Evolutionary conservation across 2,329 filamentous ascomycete species (phyloP).

Genomic region (Pseudogymnoascus destructans): DNA sequence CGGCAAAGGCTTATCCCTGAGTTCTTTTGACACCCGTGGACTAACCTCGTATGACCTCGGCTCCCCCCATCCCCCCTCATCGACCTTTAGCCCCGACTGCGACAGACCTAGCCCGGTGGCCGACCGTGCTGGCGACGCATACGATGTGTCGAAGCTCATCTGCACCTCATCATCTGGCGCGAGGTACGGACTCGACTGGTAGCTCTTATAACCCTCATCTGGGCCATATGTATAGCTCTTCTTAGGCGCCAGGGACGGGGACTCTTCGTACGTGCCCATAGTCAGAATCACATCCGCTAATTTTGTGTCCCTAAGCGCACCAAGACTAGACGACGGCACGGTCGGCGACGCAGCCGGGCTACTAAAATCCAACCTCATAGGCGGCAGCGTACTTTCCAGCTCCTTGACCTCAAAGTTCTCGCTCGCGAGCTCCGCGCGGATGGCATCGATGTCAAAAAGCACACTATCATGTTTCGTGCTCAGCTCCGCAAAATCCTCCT

Average conservation of each 20-base stretch:
- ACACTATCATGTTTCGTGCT: constrained; percentile 35
- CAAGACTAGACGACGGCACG: constrained; percentile 13
- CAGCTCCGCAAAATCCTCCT: constrained; percentile 20
- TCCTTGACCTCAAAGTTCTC: constrained; percentile 53
- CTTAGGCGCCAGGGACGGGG: neutral
- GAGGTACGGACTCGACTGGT: constrained; percentile 12
- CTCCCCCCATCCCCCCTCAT: neutral
- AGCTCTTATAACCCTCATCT: constrained; percentile 8
- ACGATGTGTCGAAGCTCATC: constrained; percentile 61
- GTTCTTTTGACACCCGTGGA: constrained; percentile 6
- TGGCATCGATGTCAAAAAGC: constrained; percentile 91
- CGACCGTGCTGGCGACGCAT: constrained; percentile 28
- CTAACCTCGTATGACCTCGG: neutral
- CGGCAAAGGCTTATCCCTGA: constrained; percentile 18
- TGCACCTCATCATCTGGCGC: constrained; percentile 39
- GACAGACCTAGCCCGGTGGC: neutral
- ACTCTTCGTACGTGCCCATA: constrained; percentile 6
- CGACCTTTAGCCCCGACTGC: neutral
- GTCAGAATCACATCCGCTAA: constrained; percentile 15
- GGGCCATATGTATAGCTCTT: constrained; percentile 13
- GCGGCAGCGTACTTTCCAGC: constrained; percentile 75
- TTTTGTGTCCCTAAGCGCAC: constrained; percentile 3
- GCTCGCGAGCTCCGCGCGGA: constrained; percentile 64
- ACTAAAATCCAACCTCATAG: constrained; percentile 63
- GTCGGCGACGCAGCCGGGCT: constrained; percentile 12